Conservation (phyloP, 2,329 filamentous ascomycete species). For the Trichoderma koningiopsis region DNA sequence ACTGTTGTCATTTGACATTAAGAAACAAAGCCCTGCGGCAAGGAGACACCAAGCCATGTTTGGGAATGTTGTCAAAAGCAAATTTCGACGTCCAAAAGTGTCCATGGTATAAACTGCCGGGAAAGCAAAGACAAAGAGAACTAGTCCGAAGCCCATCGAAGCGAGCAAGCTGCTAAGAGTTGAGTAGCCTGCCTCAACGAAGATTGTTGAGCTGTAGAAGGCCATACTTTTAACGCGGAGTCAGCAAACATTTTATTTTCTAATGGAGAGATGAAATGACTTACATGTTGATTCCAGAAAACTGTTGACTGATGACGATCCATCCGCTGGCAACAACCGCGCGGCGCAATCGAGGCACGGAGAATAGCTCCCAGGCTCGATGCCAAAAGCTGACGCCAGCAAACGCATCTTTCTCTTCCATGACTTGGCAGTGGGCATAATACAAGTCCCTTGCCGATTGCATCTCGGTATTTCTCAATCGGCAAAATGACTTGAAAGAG, state of each 20-base stretch:
- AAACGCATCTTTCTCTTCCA: constrained; percentile 39
- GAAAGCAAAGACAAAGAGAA: constrained; percentile 56
- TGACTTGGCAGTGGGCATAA: constrained; percentile 45
- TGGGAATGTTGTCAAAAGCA: constrained; percentile 41
- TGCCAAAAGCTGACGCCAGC: constrained; percentile 39
- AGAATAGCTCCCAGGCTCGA: constrained; percentile 51
- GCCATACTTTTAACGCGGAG: constrained; percentile 40
- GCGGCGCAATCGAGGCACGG: constrained; percentile 49
- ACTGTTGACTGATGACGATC: constrained; percentile 39
- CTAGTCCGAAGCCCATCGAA: constrained; percentile 56
- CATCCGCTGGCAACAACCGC: constrained; percentile 41
- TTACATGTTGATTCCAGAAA: constrained; percentile 34
- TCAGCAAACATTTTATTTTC: neutral
- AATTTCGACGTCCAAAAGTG: constrained; percentile 51
- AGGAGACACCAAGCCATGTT: constrained; percentile 38
- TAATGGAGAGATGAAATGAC: neutral
- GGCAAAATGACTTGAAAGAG: constrained; percentile 57
- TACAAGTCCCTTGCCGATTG: constrained; percentile 64
- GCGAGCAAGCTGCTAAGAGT: constrained; percentile 47
- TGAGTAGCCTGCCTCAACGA: constrained; percentile 49
- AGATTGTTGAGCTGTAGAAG: constrained; percentile 55
- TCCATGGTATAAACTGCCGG: constrained; percentile 59
- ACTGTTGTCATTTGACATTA: constrained; percentile 43
- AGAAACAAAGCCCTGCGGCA: constrained; percentile 47
- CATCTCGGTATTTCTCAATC: constrained; percentile 58